phyloP scores from a whole-genome alignment of 1,284 basidiomycete species.

The Naganishia cerealis region DNA sequence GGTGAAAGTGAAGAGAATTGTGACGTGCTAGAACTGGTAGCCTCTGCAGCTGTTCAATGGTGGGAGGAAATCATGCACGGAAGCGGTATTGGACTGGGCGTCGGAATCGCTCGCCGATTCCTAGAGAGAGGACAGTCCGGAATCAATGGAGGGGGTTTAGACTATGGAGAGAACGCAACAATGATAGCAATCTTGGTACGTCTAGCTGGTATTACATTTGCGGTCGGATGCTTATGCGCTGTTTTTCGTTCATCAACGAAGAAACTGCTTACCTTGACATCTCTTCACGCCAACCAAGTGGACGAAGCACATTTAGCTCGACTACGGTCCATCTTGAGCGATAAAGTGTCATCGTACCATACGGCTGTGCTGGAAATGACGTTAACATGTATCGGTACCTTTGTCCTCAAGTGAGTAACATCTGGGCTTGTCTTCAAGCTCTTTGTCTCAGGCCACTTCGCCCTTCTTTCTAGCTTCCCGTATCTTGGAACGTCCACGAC shows the following conservation, averaged over 20 bases:
- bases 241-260: conserved; percentile 47
- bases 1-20: conserved; percentile 32
- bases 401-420: conserved; percentile 70
- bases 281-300: conserved; percentile 68
- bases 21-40: conserved; percentile 37
- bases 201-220: background rate
- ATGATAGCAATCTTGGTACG: conserved; percentile 47
- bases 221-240: background rate
- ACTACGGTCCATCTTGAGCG: conserved; percentile 74
- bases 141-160: conserved; percentile 35
- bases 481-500: conserved; percentile 75
- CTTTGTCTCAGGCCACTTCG: background rate
- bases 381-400: conserved; percentile 47
- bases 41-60: conserved; percentile 41
- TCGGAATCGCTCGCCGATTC: conserved; percentile 30
- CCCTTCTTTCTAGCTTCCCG: conserved; percentile 63
- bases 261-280: conserved; percentile 86
- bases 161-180: conserved; percentile 48
- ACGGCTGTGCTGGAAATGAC: conserved; percentile 54
- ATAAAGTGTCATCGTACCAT: conserved; percentile 75
- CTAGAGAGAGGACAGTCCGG: conserved; percentile 2
- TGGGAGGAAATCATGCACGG: conserved; percentile 46
- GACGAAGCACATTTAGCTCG: conserved; percentile 70
- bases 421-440: background rate
- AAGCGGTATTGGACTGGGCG: conserved; percentile 32